Percentiles rank a stretch among this genome's conserved stretches.
Conservation (phyloP, 306 rosid species). For the Cicer judaicum region DNA sequence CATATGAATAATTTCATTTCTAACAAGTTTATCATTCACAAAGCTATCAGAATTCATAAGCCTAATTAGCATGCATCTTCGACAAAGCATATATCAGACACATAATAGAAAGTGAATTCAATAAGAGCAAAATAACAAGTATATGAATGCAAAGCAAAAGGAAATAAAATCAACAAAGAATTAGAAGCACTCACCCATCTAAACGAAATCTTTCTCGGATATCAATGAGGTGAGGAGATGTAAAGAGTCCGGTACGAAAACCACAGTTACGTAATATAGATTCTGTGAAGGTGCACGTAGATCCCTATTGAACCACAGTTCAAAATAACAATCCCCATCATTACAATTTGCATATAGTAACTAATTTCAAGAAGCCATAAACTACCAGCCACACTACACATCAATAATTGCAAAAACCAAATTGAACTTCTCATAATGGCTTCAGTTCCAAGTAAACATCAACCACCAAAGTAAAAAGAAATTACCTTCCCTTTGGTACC, state of each 20-base stretch:
- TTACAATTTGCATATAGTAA: conserved; percentile 23
- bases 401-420: conserved; percentile 5
- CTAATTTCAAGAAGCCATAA: conserved; percentile 9
- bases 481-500: conserved; percentile 98
- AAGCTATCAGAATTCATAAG: conserved; percentile 22
- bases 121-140: conserved; percentile 7
- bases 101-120: neutral
- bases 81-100: conserved; percentile 26
- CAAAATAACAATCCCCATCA: conserved; percentile 43
- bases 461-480: conserved; percentile 24
- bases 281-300: conserved; percentile 92
- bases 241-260: conserved; percentile 91
- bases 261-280: conserved; percentile 90
- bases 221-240: conserved; percentile 98
- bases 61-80: conserved; percentile 2
- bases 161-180: conserved; percentile 22
- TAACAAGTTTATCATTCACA: conserved; percentile 8
- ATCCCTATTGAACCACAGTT: conserved; percentile 67
- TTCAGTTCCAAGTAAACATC: conserved; percentile 45
- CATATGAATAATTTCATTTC: conserved; percentile 23
- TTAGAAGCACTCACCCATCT: conserved; percentile 76
- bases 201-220: conserved; percentile 91
- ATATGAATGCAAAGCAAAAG: conserved; percentile 28
- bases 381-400: conserved; percentile 7
- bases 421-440: conserved; percentile 23